A percentile compares a stretch with the other conserved stretches of the same genome.
phyloP scores from a whole-genome alignment of 257 asterid species.

The Forsythia viridissima region DNA sequence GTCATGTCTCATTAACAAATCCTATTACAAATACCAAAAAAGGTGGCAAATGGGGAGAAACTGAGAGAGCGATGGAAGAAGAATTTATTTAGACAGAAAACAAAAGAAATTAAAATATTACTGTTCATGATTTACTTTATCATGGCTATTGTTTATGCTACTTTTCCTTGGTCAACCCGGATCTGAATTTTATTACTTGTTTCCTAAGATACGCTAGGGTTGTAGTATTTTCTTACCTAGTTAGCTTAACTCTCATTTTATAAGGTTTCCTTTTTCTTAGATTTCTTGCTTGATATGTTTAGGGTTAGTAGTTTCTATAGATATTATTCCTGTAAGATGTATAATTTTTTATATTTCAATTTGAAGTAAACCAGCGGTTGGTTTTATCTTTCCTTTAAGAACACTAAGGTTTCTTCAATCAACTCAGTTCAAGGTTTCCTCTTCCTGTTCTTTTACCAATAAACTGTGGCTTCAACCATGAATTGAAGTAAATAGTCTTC shows the following conservation, averaged over 20 bases:
- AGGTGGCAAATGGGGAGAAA: not conserved
- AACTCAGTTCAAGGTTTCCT: no score
- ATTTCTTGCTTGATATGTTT: not conserved
- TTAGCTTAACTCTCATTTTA: not conserved
- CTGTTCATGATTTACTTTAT: not conserved
- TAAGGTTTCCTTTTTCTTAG: not conserved
- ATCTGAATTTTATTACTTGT: not conserved
- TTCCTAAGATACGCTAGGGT: not conserved
- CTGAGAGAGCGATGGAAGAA: not conserved
- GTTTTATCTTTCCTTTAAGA: no score
- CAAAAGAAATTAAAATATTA: no score
- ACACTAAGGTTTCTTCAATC: no score
- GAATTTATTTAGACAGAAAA: not conserved
- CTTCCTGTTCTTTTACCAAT: no score
- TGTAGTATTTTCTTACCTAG: not conserved
- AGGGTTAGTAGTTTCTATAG: not conserved
- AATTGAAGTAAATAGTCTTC: no score
- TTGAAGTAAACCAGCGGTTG: no score
- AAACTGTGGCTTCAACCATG: no score
- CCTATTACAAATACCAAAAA: not conserved
- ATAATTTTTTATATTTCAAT: no score
- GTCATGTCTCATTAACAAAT: not conserved
- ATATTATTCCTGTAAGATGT: no score
- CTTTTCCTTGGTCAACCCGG: no score
- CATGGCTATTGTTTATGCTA: not conserved